A percentile compares a stretch with the other conserved stretches of the same genome.
Evolutionary conservation across 2,329 filamentous ascomycete genomes (phyloP).

Genomic region (Exophiala sideris): DNA sequence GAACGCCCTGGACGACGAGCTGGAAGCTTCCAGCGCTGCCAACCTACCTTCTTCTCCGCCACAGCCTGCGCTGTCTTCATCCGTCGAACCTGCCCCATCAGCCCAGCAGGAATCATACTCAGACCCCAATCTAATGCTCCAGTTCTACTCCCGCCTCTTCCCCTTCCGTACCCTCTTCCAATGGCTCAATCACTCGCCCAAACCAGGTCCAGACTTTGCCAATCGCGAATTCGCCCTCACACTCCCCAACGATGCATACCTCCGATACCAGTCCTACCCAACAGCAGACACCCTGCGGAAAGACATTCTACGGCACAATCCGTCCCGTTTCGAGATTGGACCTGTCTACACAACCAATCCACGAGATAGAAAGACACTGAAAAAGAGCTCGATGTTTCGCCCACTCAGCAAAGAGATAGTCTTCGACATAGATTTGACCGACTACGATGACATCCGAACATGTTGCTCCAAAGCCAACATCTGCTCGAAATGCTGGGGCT

Average conservation of each 20-base stretch:
- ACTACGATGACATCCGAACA: slow-evolving; percentile 94
- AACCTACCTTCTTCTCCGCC: slow-evolving; percentile 35
- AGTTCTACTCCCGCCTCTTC: slow-evolving; percentile 93
- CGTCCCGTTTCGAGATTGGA: slow-evolving; percentile 94
- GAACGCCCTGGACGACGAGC: slow-evolving; percentile 55
- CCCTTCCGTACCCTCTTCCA: slow-evolving; percentile 94
- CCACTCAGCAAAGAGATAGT: slow-evolving; percentile 91
- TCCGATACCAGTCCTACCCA: slow-evolving; percentile 81
- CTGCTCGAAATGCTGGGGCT: slow-evolving; percentile 90
- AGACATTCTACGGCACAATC: slow-evolving; percentile 82
- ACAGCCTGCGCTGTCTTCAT: slow-evolving; percentile 37
- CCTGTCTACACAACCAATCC: slow-evolving; percentile 96
- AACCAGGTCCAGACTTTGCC: slow-evolving; percentile 80
- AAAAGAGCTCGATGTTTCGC: slow-evolving; percentile 76
- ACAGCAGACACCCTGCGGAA: slow-evolving; percentile 76
- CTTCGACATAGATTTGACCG: slow-evolving; percentile 99
- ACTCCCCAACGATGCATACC: slow-evolving; percentile 84
- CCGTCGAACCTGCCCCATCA: slow-evolving; percentile 38
- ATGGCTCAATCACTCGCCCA: slow-evolving; percentile 92
- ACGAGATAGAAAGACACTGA: slow-evolving; percentile 82
- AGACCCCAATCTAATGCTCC: slow-evolving; percentile 74
- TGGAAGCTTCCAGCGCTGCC: slow-evolving; percentile 49
- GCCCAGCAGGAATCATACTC: slow-evolving; percentile 11
- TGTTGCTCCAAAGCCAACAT: slow-evolving; percentile 94
- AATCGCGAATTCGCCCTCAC: slow-evolving; percentile 97